These are phyloP conservation scores for Alternaria triticina DNA, from an alignment of 2,329 filamentous ascomycete species.

Conservation along the genomic window DNA sequence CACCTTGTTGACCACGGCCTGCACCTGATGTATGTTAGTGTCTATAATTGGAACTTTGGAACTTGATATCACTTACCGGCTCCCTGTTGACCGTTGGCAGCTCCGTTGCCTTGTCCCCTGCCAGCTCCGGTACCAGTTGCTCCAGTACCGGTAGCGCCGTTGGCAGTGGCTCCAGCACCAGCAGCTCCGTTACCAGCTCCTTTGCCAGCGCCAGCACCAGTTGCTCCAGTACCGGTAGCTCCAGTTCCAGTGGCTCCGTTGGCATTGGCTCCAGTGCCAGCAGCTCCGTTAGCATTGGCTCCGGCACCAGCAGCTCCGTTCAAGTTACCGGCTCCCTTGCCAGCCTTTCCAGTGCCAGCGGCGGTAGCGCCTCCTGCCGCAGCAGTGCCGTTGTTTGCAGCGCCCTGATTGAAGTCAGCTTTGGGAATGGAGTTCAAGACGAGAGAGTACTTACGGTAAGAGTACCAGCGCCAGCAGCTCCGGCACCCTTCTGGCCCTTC, in stretches of 20 bases:
- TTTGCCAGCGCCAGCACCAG: neutral
- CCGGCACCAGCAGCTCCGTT: neutral
- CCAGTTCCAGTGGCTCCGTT: slow-evolving; percentile 1
- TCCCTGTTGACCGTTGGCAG: neutral
- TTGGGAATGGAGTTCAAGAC: neutral
- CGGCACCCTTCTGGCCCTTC: slow-evolving; percentile 5
- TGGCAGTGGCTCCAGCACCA: slow-evolving; percentile 2
- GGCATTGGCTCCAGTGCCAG: neutral
- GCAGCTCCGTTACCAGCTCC: neutral
- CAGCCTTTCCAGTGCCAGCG: neutral
- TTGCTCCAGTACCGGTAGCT: neutral
- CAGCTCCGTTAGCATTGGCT: neutral
- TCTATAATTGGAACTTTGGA: neutral
- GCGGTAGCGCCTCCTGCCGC: neutral
- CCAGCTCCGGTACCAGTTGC: neutral
- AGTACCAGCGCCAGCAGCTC: neutral
- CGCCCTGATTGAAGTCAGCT: neutral
- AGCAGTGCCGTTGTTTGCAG: slow-evolving; percentile 8
- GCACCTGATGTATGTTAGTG: neutral
- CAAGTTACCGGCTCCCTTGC: neutral
- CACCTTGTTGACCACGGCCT: neutral
- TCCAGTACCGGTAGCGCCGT: neutral
- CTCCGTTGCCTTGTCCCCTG: neutral
- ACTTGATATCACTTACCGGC: neutral
- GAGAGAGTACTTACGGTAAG: neutral